Evolutionary conservation across 352 stramenopile species (phyloP).

Genomic region (Globisporangium perplexum): DNA sequence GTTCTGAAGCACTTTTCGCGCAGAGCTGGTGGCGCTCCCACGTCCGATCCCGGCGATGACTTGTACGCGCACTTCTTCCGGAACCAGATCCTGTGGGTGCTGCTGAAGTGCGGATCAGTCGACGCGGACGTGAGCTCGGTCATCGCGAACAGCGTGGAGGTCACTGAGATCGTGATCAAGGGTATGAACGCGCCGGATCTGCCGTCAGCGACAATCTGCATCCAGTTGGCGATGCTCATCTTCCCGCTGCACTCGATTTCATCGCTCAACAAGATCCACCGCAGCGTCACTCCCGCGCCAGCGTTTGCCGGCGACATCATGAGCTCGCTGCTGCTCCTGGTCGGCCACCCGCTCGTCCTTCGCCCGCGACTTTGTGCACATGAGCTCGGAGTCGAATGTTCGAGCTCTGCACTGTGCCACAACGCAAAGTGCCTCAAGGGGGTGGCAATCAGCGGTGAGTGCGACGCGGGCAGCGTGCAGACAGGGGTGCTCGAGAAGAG

Average conservation of each 20-base stretch:
- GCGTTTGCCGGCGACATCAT: conserved; percentile 31
- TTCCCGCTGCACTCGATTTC: conserved; percentile 76
- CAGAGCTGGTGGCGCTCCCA: conserved; percentile 3
- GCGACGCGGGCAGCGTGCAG: conserved; percentile 9
- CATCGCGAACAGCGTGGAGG: conserved; percentile 44
- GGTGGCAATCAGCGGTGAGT: conserved; percentile 18
- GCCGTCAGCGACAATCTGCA: conserved; percentile 64
- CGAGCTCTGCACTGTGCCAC: conserved; percentile 56
- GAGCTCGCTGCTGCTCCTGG: conserved; percentile 54
- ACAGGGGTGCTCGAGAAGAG: conserved; percentile 14
- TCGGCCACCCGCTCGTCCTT: conserved; percentile 56
- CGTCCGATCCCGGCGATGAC: conserved; percentile 8
- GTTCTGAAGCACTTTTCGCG: conserved; percentile 56
- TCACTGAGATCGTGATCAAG: conserved; percentile 55
- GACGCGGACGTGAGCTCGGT: conserved; percentile 56
- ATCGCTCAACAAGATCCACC: conserved; percentile 63
- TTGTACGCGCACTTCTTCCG: conserved; percentile 55
- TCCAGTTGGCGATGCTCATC: conserved; percentile 80
- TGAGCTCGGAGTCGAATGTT: conserved; percentile 73
- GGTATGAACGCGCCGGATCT: conserved; percentile 61
- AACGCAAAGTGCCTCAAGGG: conserved; percentile 68
- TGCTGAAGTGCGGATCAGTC: conserved; percentile 63
- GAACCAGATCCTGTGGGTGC: conserved; percentile 76
- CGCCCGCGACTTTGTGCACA: conserved; percentile 70
- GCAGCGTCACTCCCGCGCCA: conserved; percentile 23